Evolutionary conservation across 1,284 basidiomycete genomes (phyloP), one percentile per base, ranked within the genome.

Genomic region (Microbotryum saponariae): DNA sequence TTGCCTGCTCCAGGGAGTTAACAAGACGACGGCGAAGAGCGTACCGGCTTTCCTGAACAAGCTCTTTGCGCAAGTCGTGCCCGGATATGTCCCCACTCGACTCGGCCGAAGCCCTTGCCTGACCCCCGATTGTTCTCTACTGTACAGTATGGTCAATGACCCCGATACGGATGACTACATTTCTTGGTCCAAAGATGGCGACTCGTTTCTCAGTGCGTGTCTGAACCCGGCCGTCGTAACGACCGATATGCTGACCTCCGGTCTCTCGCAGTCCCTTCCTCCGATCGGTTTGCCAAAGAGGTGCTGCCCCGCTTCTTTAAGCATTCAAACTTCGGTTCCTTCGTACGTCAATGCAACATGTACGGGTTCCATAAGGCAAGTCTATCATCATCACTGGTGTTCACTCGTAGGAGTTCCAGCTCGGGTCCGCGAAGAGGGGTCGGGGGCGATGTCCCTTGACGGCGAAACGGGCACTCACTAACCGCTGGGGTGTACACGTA

Each of bases 261-360:
- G 25, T 6, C 18, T 3, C 33, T 33, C 37, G 6, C 72, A 94
- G 93, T 98, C 9, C 85, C 91, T 55, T 90, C 96, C 76, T 88
- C 92, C 73, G 91, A 97, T 75, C 85, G 86, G 27, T 91, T 98
- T 73, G 89, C 90, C 3, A 85, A 87, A 54, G 89, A 97, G 76
- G 83, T 96, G 29, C 82, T 97, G 8, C 89, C 90, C 4, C 82
- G 85, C 54, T 97, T 89, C 87, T 97, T 97, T 83, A 97, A 97
- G 75, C 93, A 97, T 78, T 85, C 86, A 68, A 94, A 93, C 76
- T 96, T 96, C 74, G 85, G 85, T 53, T 91, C 88, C 50, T 97
- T 97, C 74, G 92, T 97, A 45, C 84, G 93, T 46, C 93, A 97
- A 76, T 82, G 97, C 72, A 97, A 97, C 81, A 96, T 96, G 91